phyloP scores from a whole-genome alignment of 306 rosid genomes.

The Lathyrus tuberosus region DNA sequence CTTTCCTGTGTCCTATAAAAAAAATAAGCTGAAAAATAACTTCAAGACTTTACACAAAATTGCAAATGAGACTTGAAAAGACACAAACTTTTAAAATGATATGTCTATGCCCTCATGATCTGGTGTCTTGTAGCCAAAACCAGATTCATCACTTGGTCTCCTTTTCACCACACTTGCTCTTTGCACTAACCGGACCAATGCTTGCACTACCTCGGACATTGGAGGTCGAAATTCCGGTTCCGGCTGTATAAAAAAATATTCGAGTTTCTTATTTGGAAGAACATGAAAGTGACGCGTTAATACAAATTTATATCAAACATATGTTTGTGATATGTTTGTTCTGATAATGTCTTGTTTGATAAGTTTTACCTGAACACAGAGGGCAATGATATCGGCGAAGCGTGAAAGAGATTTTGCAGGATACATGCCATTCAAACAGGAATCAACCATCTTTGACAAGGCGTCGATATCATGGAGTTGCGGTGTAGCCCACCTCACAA shows the following conservation, averaged over 20 bases:
- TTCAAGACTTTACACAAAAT: conserved; percentile 51
- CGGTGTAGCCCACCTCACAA: conserved; percentile 99
- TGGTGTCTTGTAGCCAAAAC: conserved; percentile 74
- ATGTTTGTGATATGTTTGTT: background rate
- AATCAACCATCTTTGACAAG: conserved; percentile 96
- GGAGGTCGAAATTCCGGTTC: conserved; percentile 97
- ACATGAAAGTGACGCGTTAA: background rate
- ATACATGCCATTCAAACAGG: conserved; percentile 88
- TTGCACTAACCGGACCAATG: conserved; percentile 81
- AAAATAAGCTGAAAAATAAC: conserved; percentile 10
- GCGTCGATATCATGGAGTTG: conserved; percentile 98
- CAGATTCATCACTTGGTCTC: conserved; percentile 82
- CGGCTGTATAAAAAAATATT: conserved; percentile 50
- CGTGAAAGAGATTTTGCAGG: conserved; percentile 97
- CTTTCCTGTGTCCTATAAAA: conserved; percentile 38
- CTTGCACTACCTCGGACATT: conserved; percentile 99
- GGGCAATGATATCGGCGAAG: conserved; percentile 89
- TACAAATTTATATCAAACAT: too few relatives aligned
- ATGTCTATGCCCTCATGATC: conserved; percentile 79
- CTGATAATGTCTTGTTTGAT: conserved; percentile 19
- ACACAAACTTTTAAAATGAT: conserved; percentile 52
- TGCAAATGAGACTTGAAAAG: conserved; percentile 19
- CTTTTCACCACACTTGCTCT: conserved; percentile 89
- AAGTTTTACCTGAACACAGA: conserved; percentile 88
- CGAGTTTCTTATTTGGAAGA: background rate